Conservation (phyloP, 306 rosid genomes). For the Mimosa pudica region DNA sequence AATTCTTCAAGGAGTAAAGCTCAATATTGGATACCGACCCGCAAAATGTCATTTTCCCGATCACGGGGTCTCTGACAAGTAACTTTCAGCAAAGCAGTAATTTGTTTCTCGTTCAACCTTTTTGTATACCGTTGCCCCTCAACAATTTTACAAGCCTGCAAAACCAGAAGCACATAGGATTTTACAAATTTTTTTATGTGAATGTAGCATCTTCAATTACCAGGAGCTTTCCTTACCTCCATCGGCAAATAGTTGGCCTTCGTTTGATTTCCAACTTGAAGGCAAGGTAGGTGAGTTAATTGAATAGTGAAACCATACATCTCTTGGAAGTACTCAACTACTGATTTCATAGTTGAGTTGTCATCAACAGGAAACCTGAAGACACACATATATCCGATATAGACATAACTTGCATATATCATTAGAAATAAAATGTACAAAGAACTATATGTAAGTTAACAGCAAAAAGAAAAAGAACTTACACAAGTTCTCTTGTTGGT, state of each 20-base stretch:
- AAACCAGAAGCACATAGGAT: slow-evolving; percentile 33
- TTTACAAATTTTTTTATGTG: slow-evolving; percentile 8
- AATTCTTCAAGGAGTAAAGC: slow-evolving; percentile 4
- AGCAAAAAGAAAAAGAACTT: slow-evolving; percentile 37
- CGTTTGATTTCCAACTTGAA: slow-evolving; percentile 98
- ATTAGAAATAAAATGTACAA: slow-evolving; percentile 4
- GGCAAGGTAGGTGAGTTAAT: slow-evolving; percentile 95
- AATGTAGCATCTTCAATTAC: slow-evolving; percentile 10
- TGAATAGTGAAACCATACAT: slow-evolving; percentile 96
- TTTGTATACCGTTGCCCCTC: slow-evolving; percentile 95
- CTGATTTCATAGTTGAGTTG: slow-evolving; percentile 92
- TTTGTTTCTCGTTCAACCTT: slow-evolving; percentile 94
- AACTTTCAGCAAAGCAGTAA: slow-evolving; percentile 84
- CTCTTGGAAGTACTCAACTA: slow-evolving; percentile 95
- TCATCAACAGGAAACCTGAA: slow-evolving; percentile 94
- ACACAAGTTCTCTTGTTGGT: slow-evolving; percentile 96
- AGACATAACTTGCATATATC: not conserved
- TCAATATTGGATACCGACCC: slow-evolving; percentile 47
- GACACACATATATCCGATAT: slow-evolving; percentile 27
- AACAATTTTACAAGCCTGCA: slow-evolving; percentile 95
- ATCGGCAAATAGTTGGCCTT: slow-evolving; percentile 96
- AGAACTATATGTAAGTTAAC: not conserved
- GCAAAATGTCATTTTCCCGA: slow-evolving; percentile 86
- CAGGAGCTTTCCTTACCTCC: slow-evolving; percentile 65
- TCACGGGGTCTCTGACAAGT: slow-evolving; percentile 98